phyloP scores from a whole-genome alignment of 2,329 filamentous ascomycete species.

The Exophiala sp. region DNA sequence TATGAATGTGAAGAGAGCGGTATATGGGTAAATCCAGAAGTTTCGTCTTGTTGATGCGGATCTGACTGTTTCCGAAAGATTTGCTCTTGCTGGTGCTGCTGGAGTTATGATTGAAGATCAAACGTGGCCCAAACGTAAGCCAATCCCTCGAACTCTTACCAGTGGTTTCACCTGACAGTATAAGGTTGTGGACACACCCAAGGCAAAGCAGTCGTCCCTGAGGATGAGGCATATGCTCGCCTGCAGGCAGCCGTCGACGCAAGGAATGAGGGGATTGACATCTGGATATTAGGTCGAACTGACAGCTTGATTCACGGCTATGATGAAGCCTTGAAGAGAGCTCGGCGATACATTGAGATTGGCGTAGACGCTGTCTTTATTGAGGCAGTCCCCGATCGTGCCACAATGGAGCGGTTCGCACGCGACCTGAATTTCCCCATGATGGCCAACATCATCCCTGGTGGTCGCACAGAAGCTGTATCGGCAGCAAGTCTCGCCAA shows the following conservation, averaged over 20 bases:
- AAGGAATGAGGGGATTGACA: conserved; percentile 44
- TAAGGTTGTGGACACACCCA: conserved; percentile 46
- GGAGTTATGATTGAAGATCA: conserved; percentile 48
- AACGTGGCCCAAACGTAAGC: conserved; percentile 48
- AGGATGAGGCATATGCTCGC: conserved; percentile 46
- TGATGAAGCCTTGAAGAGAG: conserved; percentile 45
- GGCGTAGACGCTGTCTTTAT: conserved; percentile 47
- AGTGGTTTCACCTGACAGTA: no score
- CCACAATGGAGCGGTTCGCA: conserved; percentile 40
- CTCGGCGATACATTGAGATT: conserved; percentile 41
- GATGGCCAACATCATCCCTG: conserved; percentile 46
- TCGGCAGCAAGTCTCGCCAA: conserved; percentile 38
- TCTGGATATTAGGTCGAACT: conserved; percentile 46
- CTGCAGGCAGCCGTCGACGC: conserved; percentile 48
- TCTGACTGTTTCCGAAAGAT: conserved; percentile 31
- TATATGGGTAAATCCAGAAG: conserved; percentile 20
- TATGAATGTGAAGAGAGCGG: conserved; percentile 47
- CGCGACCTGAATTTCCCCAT: conserved; percentile 39
- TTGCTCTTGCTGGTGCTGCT: conserved; percentile 40
- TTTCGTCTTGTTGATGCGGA: no score
- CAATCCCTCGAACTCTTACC: background rate
- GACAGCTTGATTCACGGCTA: conserved; percentile 43
- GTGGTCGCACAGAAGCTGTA: conserved; percentile 42
- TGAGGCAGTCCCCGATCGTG: conserved; percentile 44
- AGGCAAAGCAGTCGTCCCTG: conserved; percentile 46